Conservation (phyloP, 23 red algal genomes). For the Agarophyton chilense region DNA sequence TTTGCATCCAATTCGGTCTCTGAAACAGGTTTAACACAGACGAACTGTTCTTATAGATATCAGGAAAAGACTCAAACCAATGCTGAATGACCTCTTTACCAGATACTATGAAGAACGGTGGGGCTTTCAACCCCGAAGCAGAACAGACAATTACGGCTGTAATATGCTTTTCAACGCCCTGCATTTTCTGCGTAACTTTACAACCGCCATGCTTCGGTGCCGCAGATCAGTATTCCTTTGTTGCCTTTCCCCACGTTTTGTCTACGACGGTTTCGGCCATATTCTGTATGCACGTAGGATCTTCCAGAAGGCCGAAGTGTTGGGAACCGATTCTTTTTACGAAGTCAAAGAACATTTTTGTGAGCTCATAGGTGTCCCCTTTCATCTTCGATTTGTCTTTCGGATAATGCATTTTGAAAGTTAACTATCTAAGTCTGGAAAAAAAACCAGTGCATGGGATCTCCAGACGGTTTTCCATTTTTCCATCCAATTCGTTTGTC, state of each 20-base stretch:
- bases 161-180: neutral
- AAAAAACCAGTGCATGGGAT: neutral
- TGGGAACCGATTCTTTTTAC: neutral
- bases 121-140: conserved; percentile 4
- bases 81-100: neutral
- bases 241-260: neutral
- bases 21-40: neutral
- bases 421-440: neutral
- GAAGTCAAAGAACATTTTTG: conserved; percentile 30
- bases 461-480: neutral
- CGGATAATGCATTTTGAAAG: neutral
- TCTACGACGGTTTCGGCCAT: conserved; percentile 4
- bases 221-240: neutral
- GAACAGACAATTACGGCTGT: conserved; percentile 25
- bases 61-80: neutral
- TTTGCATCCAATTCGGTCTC: neutral
- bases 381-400: conserved; percentile 20
- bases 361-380: conserved; percentile 5
- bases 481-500: neutral
- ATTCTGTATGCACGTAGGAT: neutral
- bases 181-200: neutral
- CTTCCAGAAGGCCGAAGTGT: neutral
- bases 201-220: neutral
- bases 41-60: neutral
- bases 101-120: conserved; percentile 31